Conservation (phyloP, 1,284 basidiomycete genomes). For the Pseudozyma pruni region DNA sequence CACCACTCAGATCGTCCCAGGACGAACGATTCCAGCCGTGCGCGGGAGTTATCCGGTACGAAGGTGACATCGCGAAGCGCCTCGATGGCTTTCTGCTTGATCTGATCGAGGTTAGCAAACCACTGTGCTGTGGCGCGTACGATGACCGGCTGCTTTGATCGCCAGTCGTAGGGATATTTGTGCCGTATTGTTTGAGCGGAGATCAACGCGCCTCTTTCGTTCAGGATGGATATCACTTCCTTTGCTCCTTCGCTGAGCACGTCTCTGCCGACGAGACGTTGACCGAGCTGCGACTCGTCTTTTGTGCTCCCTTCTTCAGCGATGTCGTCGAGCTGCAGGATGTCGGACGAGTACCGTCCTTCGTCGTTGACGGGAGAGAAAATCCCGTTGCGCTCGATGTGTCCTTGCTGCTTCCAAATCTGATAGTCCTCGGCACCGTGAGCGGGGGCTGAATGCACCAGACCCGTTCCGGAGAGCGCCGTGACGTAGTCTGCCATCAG, state of each 20-base stretch:
- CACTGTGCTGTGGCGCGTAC: conserved; percentile 96
- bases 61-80: conserved; percentile 82
- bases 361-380: conserved; percentile 76
- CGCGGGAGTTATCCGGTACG: conserved; percentile 72
- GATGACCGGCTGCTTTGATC: conserved; percentile 91
- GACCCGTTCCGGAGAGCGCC: conserved; percentile 87
- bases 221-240: conserved; percentile 72
- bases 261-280: conserved; percentile 75
- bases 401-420: conserved; percentile 52
- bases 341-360: conserved; percentile 76
- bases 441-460: conserved; percentile 94
- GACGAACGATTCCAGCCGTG: conserved; percentile 84
- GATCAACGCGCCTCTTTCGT: conserved; percentile 73
- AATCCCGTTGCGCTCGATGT: conserved; percentile 39
- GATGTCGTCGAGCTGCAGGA: conserved; percentile 16
- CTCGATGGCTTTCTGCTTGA: conserved; percentile 80
- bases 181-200: conserved; percentile 80
- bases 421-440: conserved; percentile 93
- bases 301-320: conserved; percentile 70
- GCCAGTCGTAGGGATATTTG: conserved; percentile 97
- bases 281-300: conserved; percentile 65
- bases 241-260: conserved; percentile 81
- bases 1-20: conserved; percentile 96
- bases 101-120: conserved; percentile 89
- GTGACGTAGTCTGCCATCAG: conserved; percentile 78